Evolutionary conservation across 2,329 filamentous ascomycete species (phyloP), one percentile per base, ranked within the genome.

Genomic region (Cordyceps fumosorosea): DNA sequence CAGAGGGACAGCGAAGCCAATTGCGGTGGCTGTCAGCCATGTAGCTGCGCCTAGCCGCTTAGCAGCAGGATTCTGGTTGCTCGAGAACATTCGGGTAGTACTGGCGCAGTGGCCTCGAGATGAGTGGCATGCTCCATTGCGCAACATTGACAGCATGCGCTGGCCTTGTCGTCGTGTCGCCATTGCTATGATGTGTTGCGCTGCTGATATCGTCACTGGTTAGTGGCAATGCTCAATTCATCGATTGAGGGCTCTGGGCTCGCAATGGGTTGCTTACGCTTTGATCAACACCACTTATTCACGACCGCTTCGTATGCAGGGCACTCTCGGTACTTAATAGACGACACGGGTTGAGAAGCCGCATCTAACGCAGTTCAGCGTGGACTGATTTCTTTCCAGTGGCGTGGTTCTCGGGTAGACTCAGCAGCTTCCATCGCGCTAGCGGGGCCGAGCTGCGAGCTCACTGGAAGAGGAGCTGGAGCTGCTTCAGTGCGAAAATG

Each of bases 1-100:
- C 47, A 87, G 66, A 8, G 81, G 77, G 29, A 79, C 77, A 51
- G 81, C 76, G 66, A 84, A 77, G 63, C 81, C 79, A 58, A 86
- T 67, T 63, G 81, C 79, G 56, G 73, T 71, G 44, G 74, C 76
- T 55, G 73, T 72, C 66, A 75, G 66, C 67, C 70, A 72, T 54
- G 65, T 63, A 16, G 64, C 65, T 22, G 65, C 62, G 24, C 67
- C 64, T 55, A 65, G 54, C 59, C 62, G 62, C 56, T 65, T 66
- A 45, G 65, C 66, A 42, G 65, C 67, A 54, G 65, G 55, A 63
- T 63, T 63, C 47, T 66, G 62, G 37, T 71, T 69, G 56, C 59
- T 68, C 42, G 71, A 71, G 58, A 67, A 65, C 62, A 67, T 68
- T 63, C 67, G 67, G 64, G 67, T 67, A 44, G 64, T 63, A 32